Evolutionary conservation across 306 rosid genomes (phyloP), one percentile per base, ranked within the genome.

Genomic region (Citrullus amarus): DNA sequence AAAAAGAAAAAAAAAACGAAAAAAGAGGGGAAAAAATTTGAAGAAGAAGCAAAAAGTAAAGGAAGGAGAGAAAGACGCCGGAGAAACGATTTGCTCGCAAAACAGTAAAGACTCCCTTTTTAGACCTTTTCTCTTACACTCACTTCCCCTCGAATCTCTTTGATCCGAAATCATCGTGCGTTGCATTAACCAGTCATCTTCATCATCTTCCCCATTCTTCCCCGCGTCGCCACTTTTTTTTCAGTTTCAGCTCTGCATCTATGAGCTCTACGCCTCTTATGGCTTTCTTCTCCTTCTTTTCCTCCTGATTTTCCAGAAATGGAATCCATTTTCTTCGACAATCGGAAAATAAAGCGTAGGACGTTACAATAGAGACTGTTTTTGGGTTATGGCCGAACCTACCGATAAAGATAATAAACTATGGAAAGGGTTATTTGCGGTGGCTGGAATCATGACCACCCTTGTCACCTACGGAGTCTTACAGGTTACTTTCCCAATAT

Each of bases 401-500:
- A 68, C 76, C 77, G 80, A 79, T 54, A 74, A 80, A 68, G 89
- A 87, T n/a, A 78, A 44, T 79, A 91, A 76, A 86, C 67, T 88
- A 1, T 86, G 86, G 88, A 91, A 92, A 86, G 91, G 88, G 16
- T 43, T 81, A 22, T 92, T 92, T 73, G 93, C 97, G 4, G 93
- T 95, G 41, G 32, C 88, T 4, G 98, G 98, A 53, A 95, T 95
- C 89, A 92, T 95, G 97, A 61, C 86, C 75, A 95, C 97, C 10
- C 97, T 95, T 56, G 98, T 95, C 79, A 89, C 97, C 79, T 95
- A 95, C 78, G 98, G 98, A 55, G 77, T 95, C 80, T 88, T 95
- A 61, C 98, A 95, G 98, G 98, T 95, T 76, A 57, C 62, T 8
- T 51, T 5, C 22, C 10, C 18, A 9, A 10, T 41, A 60, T 48